phyloP scores from a whole-genome alignment of 2,329 filamentous ascomycete genomes.

The Trichoderma sp. region DNA sequence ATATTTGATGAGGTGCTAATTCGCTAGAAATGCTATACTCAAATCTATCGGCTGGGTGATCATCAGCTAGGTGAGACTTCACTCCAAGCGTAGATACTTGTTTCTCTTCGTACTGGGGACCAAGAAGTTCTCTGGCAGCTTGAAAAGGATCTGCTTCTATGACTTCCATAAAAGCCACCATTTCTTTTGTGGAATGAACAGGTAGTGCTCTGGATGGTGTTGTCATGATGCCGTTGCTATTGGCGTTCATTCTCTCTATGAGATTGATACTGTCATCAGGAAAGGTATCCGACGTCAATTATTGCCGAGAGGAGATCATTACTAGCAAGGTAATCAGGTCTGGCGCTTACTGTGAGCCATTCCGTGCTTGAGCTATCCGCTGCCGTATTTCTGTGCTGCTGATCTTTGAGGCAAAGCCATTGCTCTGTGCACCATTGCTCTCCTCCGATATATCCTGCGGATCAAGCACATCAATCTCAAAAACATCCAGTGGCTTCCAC shows the following conservation, averaged over 20 bases:
- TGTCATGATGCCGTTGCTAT: background rate
- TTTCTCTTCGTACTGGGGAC: constrained; percentile 28
- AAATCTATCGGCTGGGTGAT: too few species aligned
- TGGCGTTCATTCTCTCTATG: constrained; percentile 33
- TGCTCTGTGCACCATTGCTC: constrained; percentile 46
- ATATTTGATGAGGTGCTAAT: background rate
- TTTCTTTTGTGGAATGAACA: constrained; percentile 30
- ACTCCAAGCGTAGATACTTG: constrained; percentile 27
- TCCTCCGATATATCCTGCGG: constrained; percentile 52
- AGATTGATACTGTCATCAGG: constrained; percentile 33
- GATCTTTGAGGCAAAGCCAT: constrained; percentile 76
- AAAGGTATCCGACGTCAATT: constrained; percentile 36
- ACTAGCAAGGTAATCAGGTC: too few species aligned
- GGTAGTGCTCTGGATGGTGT: constrained; percentile 1
- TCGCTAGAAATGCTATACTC: background rate
- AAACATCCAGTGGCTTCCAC: constrained; percentile 76
- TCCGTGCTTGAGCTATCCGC: constrained; percentile 46
- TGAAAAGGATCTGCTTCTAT: too few species aligned
- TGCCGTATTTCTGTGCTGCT: constrained; percentile 84
- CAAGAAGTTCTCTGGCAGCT: constrained; percentile 32
- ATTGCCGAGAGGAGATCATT: constrained; percentile 37
- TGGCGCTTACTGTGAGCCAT: background rate
- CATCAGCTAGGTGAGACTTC: constrained; percentile 29
- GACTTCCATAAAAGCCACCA: constrained; percentile 31
- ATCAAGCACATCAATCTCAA: constrained; percentile 88